A percentile compares a stretch with the other conserved stretches of the same genome.
phyloP scores from a whole-genome alignment of 306 rosid genomes.

The Glycine latifolia region DNA sequence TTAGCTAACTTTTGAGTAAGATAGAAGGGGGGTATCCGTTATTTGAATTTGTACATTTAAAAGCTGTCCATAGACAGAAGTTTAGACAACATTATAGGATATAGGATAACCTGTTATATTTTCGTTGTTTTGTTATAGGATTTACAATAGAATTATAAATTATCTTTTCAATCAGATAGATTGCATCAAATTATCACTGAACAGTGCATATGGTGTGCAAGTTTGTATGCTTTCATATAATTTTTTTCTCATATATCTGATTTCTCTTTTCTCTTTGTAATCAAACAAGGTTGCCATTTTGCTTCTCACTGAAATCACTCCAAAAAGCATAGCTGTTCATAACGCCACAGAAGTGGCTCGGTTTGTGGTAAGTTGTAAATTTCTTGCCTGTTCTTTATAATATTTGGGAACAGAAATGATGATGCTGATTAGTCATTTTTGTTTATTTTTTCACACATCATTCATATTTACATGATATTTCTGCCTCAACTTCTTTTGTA shows the following conservation, averaged over 20 bases:
- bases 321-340: slow-evolving; percentile 97
- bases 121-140: neutral
- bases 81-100: slow-evolving; percentile 17
- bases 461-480: slow-evolving; percentile 34
- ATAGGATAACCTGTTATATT: neutral
- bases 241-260: slow-evolving; percentile 30
- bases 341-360: slow-evolving; percentile 97
- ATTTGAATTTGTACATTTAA: slow-evolving; percentile 30
- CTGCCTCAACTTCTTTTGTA: slow-evolving; percentile 36
- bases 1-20: slow-evolving; percentile 38
- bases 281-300: slow-evolving; percentile 87
- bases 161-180: slow-evolving; percentile 16
- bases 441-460: slow-evolving; percentile 32
- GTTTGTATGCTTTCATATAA: neutral
- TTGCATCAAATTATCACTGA: slow-evolving; percentile 32
- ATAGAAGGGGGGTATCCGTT: neutral
- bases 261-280: slow-evolving; percentile 31
- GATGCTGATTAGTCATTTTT: slow-evolving; percentile 22
- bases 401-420: slow-evolving; percentile 15
- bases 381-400: slow-evolving; percentile 20
- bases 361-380: slow-evolving; percentile 80
- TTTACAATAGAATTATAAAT: slow-evolving; percentile 3
- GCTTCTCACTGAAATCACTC: slow-evolving; percentile 99
- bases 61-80: slow-evolving; percentile 12
- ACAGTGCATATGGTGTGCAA: slow-evolving; percentile 28